phyloP scores from a whole-genome alignment of 2,329 filamentous ascomycete species.

The Sporothrix pseudoabietina region DNA sequence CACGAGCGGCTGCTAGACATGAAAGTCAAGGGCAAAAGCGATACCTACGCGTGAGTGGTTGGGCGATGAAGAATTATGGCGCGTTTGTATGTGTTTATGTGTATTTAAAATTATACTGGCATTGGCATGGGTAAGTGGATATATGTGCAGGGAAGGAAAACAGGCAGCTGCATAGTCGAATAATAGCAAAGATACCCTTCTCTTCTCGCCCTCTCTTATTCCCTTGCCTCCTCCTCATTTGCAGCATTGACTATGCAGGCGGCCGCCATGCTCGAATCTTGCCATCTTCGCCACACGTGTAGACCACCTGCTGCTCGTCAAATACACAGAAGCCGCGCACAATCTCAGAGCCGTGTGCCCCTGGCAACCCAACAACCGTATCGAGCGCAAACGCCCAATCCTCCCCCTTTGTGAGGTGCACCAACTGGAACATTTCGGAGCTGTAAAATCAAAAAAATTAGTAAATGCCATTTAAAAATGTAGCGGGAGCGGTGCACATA shows the following conservation, averaged over 20 bases:
- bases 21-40: conserved; percentile 90
- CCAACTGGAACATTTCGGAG: conserved; percentile 59
- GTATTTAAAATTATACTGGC: neutral
- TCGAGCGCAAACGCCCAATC: conserved; percentile 59
- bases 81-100: neutral
- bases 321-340: conserved; percentile 66
- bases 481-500: conserved; percentile 46
- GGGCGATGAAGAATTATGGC: neutral
- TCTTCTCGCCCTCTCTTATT: neutral
- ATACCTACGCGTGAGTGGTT: conserved; percentile 62
- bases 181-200: conserved; percentile 1
- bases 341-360: conserved; percentile 65
- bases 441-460: conserved; percentile 41
- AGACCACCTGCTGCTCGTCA: conserved; percentile 60
- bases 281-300: conserved; percentile 62
- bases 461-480: neutral
- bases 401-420: conserved; percentile 58
- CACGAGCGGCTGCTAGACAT: conserved; percentile 84
- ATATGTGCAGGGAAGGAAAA: neutral
- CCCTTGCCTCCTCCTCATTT: neutral
- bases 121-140: neutral
- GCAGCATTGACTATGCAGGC: conserved; percentile 7
- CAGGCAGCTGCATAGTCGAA: neutral
- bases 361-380: conserved; percentile 60
- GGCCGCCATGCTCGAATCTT: conserved; percentile 60